Percentiles rank a stretch among this genome's conserved stretches.
Evolutionary conservation across 192 early-diverging fungal genomes (phyloP).

Genomic region (Gamsiella multidivaricata): DNA sequence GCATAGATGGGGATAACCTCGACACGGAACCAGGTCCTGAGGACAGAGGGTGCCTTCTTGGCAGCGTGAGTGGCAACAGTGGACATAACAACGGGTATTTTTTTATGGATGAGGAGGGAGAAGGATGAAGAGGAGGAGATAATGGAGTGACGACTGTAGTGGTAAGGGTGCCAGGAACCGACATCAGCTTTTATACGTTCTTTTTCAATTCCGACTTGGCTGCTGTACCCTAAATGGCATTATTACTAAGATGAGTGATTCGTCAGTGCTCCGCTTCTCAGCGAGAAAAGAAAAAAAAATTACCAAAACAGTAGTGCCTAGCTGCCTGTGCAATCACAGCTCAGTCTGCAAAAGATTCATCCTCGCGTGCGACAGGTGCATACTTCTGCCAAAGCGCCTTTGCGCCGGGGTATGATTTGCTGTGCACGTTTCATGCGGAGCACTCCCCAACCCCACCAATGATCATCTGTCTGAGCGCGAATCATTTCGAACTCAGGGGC

Average conservation of each 20-base stretch:
- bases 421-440: background rate
- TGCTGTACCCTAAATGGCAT: no score
- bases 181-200: no score
- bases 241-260: no score
- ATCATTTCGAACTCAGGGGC: no score
- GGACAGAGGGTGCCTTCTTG: slow-evolving; percentile 58
- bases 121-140: slow-evolving; percentile 7
- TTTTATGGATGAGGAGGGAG: slow-evolving; percentile 10
- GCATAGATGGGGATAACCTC: slow-evolving; percentile 71
- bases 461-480: background rate
- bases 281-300: no score
- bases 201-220: no score
- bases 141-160: background rate
- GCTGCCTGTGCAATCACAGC: no score
- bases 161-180: no score
- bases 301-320: no score
- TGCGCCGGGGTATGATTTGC: background rate
- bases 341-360: no score
- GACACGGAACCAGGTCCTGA: slow-evolving; percentile 66
- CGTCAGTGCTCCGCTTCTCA: no score
- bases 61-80: slow-evolving; percentile 61
- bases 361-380: background rate
- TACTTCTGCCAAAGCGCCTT: background rate
- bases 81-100: slow-evolving; percentile 50
- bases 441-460: background rate